Evolutionary conservation across 192 early-diverging fungal genomes (phyloP), one percentile per base, ranked within the genome.

Genomic region (Podila epicladia): DNA sequence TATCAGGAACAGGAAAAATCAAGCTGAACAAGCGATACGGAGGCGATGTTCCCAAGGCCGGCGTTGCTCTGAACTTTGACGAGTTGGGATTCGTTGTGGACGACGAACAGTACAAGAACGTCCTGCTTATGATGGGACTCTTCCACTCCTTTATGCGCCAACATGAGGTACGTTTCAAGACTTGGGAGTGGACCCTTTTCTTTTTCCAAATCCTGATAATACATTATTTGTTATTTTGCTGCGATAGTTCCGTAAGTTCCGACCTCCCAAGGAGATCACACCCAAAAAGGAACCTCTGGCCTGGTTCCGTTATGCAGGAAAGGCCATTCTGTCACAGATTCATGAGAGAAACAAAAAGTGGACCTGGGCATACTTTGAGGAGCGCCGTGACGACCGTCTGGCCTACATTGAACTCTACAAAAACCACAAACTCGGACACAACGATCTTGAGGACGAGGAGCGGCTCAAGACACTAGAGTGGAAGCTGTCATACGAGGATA

Each of bases 41-140:
- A 58, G 64, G 67, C 22, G 70, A 83, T 5, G 67, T 86, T 61
- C 74, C 94, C 1, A 92, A 91, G 72, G 88, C 86, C 5, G 87
- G 87, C 58, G 90, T 89, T 9, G 89, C 86, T 28, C 85, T 97
- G 22, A 83, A 94, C 71, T 98, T 98, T 86, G 94, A 97, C 82
- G 94, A 96, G 82, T 85, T 98, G 24, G 96, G 92, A 0, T 98
- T 99, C 78, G 90, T 94, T 15, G 72, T 99, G 5, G 94, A 97
- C 64, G 92, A 97, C 74, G 89, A 93, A 63, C 98, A 99, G 75
- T 99, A 97, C 77, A 82, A 86, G 1, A 95, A 94, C 58, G 87
- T 90, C 1, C 82, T 98, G 66, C 68, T 93, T 26, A 88, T 99
- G 72, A 87, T 95, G 37, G 91, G 93, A 12, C 76, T 93, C 8